A percentile compares a stretch with the other conserved stretches of the same genome.
Evolutionary conservation across 1,139 yeast genomes (phyloP).

Genomic region (Sugiyamaella pinicola): DNA sequence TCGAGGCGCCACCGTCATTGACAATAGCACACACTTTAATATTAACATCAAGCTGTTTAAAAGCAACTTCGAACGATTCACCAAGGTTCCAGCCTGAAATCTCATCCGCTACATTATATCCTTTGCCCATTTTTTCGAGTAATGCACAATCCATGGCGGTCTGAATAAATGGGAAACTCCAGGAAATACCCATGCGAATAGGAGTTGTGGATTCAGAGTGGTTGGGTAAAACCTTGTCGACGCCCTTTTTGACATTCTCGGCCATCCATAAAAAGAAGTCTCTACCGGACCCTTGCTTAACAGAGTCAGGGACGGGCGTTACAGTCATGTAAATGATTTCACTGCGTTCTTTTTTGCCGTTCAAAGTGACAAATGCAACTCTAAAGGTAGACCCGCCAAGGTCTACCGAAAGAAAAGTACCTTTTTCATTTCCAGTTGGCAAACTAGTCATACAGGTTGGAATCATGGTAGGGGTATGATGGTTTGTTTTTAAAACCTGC

Average conservation of each 20-base stretch:
- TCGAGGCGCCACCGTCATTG: constrained; percentile 87
- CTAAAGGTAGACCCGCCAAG: constrained; percentile 87
- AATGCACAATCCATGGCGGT: constrained; percentile 67
- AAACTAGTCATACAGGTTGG: constrained; percentile 73
- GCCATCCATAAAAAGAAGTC: constrained; percentile 59
- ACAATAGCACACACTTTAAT: constrained; percentile 79
- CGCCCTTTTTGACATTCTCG: constrained; percentile 58
- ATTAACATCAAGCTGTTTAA: constrained; percentile 54
- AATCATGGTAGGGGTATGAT: constrained; percentile 52
- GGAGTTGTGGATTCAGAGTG: constrained; percentile 39
- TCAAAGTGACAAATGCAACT: constrained; percentile 71
- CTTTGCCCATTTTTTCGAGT: constrained; percentile 88
- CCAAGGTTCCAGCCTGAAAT: constrained; percentile 78
- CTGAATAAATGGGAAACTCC: constrained; percentile 41
- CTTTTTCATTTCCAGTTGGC: constrained; percentile 74
- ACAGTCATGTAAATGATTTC: constrained; percentile 37
- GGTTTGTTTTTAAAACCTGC: constrained; percentile 5
- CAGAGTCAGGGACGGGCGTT: constrained; percentile 29
- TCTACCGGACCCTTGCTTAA: constrained; percentile 50
- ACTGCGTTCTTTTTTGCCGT: constrained; percentile 50
- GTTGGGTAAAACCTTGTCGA: constrained; percentile 44
- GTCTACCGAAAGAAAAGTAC: constrained; percentile 79
- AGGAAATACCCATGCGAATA: constrained; percentile 38
- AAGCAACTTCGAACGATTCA: constrained; percentile 57
- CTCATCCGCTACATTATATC: constrained; percentile 70